These are phyloP conservation scores for Cyberlindnera maclurae DNA, from an alignment of 805 yeast genomes.

Conservation along the genomic window DNA sequence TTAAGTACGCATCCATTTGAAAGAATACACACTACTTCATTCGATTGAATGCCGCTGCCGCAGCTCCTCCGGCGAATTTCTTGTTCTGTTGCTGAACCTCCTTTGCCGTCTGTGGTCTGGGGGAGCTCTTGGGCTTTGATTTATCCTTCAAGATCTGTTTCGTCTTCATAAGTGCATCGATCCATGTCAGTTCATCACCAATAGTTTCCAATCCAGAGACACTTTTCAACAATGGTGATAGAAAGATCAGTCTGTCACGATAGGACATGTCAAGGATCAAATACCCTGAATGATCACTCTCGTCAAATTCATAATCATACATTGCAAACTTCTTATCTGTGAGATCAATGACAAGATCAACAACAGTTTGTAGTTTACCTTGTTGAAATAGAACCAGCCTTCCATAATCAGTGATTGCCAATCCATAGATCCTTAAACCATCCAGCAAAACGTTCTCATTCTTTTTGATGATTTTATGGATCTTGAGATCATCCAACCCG, in stretches of 20 bases:
- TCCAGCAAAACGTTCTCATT: constrained; percentile 17
- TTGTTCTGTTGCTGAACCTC: constrained; percentile 18
- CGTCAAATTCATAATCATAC: constrained; percentile 77
- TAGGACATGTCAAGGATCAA: constrained; percentile 56
- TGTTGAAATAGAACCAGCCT: constrained; percentile 25
- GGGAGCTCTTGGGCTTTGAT: constrained; percentile 1
- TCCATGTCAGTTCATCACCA: constrained; percentile 55
- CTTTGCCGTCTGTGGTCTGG: constrained; percentile 5
- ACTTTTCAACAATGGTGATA: constrained; percentile 30
- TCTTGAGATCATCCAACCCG: constrained; percentile 24
- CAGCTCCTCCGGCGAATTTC: constrained; percentile 28
- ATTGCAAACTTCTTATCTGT: constrained; percentile 55
- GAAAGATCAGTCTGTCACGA: constrained; percentile 50
- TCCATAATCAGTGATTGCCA: constrained; percentile 29
- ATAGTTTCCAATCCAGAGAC: constrained; percentile 13
- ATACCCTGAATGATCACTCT: constrained; percentile 48
- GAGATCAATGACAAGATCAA: constrained; percentile 31
- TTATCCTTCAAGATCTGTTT: constrained; percentile 42
- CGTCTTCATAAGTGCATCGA: constrained; percentile 60
- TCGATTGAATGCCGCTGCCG: constrained; percentile 27
- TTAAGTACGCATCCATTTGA: too few species aligned
- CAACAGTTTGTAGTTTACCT: constrained; percentile 11
- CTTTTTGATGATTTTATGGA: constrained; percentile 26
- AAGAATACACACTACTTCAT: neutral
- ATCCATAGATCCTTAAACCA: constrained; percentile 21